Base-by-base conservation (phyloP, 164 flowering plant genomes). In the Cinnamomum micranthum region DNA sequence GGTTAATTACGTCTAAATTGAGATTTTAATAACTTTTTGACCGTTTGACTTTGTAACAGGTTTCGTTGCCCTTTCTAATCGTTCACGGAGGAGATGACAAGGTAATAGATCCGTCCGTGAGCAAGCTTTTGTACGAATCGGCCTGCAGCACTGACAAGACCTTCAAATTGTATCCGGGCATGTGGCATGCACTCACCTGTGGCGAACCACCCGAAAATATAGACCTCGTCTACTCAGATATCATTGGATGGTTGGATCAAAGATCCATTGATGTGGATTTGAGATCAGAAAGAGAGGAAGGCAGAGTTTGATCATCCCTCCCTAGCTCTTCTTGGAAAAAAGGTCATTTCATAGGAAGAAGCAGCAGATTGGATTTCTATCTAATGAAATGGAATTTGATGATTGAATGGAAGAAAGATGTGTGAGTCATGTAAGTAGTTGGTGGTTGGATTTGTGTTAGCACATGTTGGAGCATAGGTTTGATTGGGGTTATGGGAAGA, bases 101-200 rank as follows among this genome's bases (percentile, higher is more conserved):
- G 60, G 98, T 95, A 70, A 93, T 92, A 0, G 93, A 90, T 33
- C 87, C 88, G 50, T 73, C 85, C 0, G 87, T 84, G 1, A 93
- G 97, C 89, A 82, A 86, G 52, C 51, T 79, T 14, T 75, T 95
- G 1, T 72, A 82, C 33, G 85, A 91, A 4, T 50, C 79, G 2
- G 96, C 98, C 1, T 69, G 87, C 2, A 86, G 93, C 79, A 1
- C 75, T 0, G 98, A 95, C 85, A 95, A 95, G 88, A 87, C 86
- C 5, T 72, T 93, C 51, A 93, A 90, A 82, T 19, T 88, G 71
- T 93, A 95, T 64, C 87, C 87, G 0, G 93, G 84, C 9, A 91
- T 92, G 97, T 95, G 97, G 92, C 99, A 95, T 52, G 87, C 93
- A 2, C 76, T 95, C 28, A 85, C 88, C 0, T 88, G 87, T 4